These are phyloP conservation scores for Martensiomyces pterosporus DNA, from an alignment of 192 early-diverging fungal genomes.

Conservation along the genomic window DNA sequence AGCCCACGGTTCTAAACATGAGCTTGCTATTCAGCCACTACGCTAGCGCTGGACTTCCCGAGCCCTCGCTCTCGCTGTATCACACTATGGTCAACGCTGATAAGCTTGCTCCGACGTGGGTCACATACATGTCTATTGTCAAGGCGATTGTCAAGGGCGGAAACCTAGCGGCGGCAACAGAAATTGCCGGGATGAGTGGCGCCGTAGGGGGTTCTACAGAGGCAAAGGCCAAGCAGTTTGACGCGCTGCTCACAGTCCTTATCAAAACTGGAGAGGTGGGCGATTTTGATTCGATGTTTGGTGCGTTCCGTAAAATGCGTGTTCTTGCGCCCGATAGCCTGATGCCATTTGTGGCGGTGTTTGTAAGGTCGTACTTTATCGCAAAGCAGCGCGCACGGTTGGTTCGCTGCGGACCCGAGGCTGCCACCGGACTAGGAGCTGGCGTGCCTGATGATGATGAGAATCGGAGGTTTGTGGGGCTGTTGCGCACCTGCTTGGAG, in stretches of 20 bases:
- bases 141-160: slow-evolving; percentile 24
- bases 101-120: slow-evolving; percentile 18
- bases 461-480: neutral
- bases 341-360: neutral
- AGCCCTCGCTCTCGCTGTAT: slow-evolving; percentile 15
- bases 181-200: no score
- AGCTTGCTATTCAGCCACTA: slow-evolving; percentile 16
- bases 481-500: neutral
- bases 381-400: neutral
- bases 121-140: slow-evolving; percentile 9
- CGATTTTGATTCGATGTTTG: neutral
- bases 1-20: slow-evolving; percentile 3
- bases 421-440: neutral
- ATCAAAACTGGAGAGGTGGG: neutral
- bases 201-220: no score
- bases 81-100: slow-evolving; percentile 9
- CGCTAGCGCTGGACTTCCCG: slow-evolving; percentile 12
- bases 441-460: neutral
- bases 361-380: neutral
- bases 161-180: no score
- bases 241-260: neutral
- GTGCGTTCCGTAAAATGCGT: neutral
- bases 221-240: neutral
- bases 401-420: neutral
- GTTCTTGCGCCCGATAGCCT: neutral